Conservation (phyloP, 192 early-diverging fungal species). For the Backusella psychrophila region DNA sequence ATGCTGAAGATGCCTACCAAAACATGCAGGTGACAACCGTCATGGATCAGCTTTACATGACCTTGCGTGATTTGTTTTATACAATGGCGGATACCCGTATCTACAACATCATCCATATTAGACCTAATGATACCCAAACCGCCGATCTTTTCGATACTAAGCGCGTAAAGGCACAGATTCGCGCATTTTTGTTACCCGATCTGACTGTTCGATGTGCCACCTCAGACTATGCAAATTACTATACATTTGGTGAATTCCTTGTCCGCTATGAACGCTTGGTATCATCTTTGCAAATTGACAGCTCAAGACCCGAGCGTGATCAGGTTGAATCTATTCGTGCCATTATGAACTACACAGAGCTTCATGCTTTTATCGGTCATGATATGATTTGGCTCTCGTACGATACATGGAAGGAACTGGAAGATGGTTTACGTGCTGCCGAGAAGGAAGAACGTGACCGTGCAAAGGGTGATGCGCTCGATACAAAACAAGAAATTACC, state of each 20-base stretch:
- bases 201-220: conserved; percentile 57
- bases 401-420: conserved; percentile 64
- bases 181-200: conserved; percentile 65
- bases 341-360: conserved; percentile 47
- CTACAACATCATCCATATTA: conserved; percentile 84
- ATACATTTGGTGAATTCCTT: conserved; percentile 74
- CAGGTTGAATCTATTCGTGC: conserved; percentile 42
- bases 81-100: conserved; percentile 74
- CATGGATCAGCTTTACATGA: conserved; percentile 56
- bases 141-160: conserved; percentile 55
- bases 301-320: conserved; percentile 23
- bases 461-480: conserved; percentile 28
- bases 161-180: conserved; percentile 69
- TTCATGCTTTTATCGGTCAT: conserved; percentile 52
- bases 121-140: conserved; percentile 60
- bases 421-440: conserved; percentile 56
- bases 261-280: conserved; percentile 53
- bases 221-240: conserved; percentile 71
- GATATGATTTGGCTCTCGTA: conserved; percentile 63
- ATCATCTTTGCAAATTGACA: conserved; percentile 31
- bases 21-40: conserved; percentile 46
- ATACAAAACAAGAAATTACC: background rate
- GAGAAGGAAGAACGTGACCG: conserved; percentile 61
- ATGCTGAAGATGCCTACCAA: conserved; percentile 34
- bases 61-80: conserved; percentile 74